phyloP scores from a whole-genome alignment of 2,329 filamentous ascomycete species.

The Diaporthe sp. region DNA sequence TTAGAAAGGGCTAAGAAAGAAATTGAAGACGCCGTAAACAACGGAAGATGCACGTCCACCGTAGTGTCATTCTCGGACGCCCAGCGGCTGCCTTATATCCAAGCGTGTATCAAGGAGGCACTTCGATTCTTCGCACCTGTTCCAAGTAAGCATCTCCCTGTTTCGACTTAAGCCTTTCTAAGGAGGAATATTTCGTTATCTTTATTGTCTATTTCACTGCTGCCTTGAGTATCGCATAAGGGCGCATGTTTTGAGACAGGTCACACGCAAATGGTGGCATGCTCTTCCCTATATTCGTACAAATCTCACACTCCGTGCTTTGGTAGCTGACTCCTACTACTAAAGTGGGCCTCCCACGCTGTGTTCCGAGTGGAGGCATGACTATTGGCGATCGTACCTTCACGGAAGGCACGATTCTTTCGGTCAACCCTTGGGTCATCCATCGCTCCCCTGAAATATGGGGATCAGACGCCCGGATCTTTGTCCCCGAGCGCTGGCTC shows the following conservation, averaged over 20 bases:
- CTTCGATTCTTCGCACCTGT: conserved; percentile 49
- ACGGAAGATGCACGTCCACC: conserved; percentile 39
- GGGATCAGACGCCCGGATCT: conserved; percentile 45
- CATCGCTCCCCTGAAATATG: conserved; percentile 47
- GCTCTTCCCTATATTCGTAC: not conserved
- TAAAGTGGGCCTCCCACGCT: conserved; percentile 47
- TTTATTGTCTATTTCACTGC: not conserved
- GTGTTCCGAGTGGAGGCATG: conserved; percentile 46
- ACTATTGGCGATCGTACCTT: conserved; percentile 48
- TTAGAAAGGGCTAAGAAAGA: conserved; percentile 21
- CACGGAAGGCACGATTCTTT: conserved; percentile 47
- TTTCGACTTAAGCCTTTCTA: not conserved
- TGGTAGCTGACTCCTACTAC: not conserved
- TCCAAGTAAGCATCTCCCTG: conserved; percentile 37
- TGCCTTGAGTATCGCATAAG: not conserved
- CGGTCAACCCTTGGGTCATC: conserved; percentile 47
- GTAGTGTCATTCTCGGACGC: conserved; percentile 48
- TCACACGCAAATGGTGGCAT: not conserved
- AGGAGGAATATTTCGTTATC: not conserved
- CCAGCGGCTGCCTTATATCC: conserved; percentile 51
- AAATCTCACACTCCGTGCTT: not conserved
- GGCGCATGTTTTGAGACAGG: not conserved
- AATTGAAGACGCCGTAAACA: conserved; percentile 44
- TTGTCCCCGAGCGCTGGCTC: conserved; percentile 46
- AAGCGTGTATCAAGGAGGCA: conserved; percentile 53